These are phyloP conservation scores for Diospyros lotus DNA, from an alignment of 148 eudicot genomes.

Conservation along the genomic window DNA sequence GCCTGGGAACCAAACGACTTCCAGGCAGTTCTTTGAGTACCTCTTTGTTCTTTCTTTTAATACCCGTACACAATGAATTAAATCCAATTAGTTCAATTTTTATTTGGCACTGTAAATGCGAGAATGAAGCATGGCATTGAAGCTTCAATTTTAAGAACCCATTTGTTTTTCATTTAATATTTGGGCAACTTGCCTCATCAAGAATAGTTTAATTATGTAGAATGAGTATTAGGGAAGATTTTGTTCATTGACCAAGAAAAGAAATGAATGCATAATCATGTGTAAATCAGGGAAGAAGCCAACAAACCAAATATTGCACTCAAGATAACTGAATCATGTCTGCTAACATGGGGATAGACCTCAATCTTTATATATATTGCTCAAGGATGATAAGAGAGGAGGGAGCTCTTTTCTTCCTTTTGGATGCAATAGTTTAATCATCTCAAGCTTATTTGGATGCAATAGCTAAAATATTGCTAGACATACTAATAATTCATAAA, in stretches of 20 bases:
- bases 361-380: background rate
- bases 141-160: too few relatives aligned
- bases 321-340: background rate
- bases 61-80: too few relatives aligned
- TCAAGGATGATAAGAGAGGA: conserved; percentile 18
- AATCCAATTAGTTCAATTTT: too few relatives aligned
- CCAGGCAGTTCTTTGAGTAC: too few relatives aligned
- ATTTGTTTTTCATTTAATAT: too few relatives aligned
- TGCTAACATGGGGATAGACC: conserved; percentile 1
- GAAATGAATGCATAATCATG: background rate
- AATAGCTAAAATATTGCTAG: conserved; percentile 4
- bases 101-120: too few relatives aligned
- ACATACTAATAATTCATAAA: conserved; percentile 13
- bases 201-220: background rate
- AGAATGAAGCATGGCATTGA: too few relatives aligned
- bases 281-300: background rate
- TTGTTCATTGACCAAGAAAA: background rate
- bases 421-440: conserved; percentile 3
- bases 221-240: background rate
- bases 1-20: too few relatives aligned
- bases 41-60: too few relatives aligned
- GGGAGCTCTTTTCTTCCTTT: conserved; percentile 25
- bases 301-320: conserved; percentile 3
- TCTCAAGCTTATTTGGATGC: conserved; percentile 20
- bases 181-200: background rate